Evolutionary conservation across 2,329 filamentous ascomycete genomes (phyloP).

Genomic region (Cercospora beticola): DNA sequence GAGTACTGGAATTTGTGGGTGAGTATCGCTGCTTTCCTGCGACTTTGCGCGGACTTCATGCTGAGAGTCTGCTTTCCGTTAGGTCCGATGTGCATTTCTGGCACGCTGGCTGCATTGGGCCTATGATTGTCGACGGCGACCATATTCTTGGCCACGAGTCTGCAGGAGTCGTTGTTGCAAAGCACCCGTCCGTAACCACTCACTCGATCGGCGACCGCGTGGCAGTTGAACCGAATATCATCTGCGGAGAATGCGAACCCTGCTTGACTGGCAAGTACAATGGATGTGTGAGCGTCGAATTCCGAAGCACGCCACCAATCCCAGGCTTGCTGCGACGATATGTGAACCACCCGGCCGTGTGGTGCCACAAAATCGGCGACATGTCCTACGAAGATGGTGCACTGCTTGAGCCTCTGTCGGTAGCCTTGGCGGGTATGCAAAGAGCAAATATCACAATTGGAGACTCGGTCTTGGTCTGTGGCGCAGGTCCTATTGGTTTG

Average conservation of each 20-base stretch:
- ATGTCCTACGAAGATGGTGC: conserved; percentile 92
- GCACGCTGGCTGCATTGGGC: conserved; percentile 91
- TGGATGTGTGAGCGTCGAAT: conserved; percentile 80
- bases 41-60: neutral
- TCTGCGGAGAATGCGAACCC: conserved; percentile 86
- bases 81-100: conserved; percentile 97
- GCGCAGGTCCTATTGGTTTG: conserved; percentile 89
- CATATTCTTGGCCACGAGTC: conserved; percentile 96
- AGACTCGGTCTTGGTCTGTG: conserved; percentile 84
- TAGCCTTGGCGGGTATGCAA: conserved; percentile 85
- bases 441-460: conserved; percentile 77
- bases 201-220: conserved; percentile 86
- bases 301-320: conserved; percentile 88
- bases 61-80: conserved; percentile 6
- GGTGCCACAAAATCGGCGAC: conserved; percentile 94
- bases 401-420: conserved; percentile 84
- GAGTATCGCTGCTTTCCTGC: conserved; percentile 35
- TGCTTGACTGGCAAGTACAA: conserved; percentile 94
- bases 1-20: conserved; percentile 96
- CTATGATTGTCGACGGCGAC: conserved; percentile 85
- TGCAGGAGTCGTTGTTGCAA: conserved; percentile 75
- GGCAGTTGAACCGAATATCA: conserved; percentile 90
- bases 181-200: conserved; percentile 73
- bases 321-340: conserved; percentile 85
- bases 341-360: conserved; percentile 88